These are phyloP conservation scores for Ceratobasidium papillatum DNA, from an alignment of 1,284 basidiomycete species.

Conservation along the genomic window DNA sequence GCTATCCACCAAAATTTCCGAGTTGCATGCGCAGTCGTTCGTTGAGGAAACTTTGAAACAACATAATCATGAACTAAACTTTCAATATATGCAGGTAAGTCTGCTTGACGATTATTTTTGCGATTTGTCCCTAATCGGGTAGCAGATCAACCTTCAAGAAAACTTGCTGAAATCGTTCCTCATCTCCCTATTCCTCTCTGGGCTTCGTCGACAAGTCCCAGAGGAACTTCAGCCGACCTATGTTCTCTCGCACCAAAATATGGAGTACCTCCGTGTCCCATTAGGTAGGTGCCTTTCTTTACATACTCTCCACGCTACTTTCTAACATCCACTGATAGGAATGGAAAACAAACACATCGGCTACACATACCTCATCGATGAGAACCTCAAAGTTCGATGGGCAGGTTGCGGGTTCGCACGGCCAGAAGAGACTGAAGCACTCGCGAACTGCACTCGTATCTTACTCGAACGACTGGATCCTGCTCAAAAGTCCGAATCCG, in stretches of 20 bases:
- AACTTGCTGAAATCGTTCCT: conserved; percentile 91
- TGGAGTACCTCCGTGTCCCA: conserved; percentile 75
- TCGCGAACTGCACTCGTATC: conserved; percentile 79
- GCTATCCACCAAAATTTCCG: conserved; percentile 84
- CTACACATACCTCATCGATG: conserved; percentile 92
- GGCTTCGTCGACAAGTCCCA: conserved; percentile 74
- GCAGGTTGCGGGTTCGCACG: conserved; percentile 89
- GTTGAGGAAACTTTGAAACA: conserved; percentile 68
- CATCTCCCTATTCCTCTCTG: conserved; percentile 81
- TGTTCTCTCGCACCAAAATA: conserved; percentile 80
- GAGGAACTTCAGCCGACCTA: conserved; percentile 76
- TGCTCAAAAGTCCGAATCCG: background rate
- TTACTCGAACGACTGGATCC: conserved; percentile 64
- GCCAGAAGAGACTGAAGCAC: conserved; percentile 71
- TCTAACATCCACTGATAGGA: conserved; percentile 69
- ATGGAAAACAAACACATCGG: conserved; percentile 93
- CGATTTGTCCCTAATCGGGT: background rate
- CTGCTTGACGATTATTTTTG: background rate
- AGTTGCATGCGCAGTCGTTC: conserved; percentile 87
- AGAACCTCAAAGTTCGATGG: conserved; percentile 88
- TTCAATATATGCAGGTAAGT: conserved; percentile 74
- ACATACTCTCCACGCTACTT: conserved; percentile 46
- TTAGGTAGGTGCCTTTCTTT: conserved; percentile 35
- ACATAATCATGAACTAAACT: conserved; percentile 70
- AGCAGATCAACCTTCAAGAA: conserved; percentile 86